phyloP scores from a whole-genome alignment of 108 stramenopile species.

The Pseudonitzschia multiseries region DNA sequence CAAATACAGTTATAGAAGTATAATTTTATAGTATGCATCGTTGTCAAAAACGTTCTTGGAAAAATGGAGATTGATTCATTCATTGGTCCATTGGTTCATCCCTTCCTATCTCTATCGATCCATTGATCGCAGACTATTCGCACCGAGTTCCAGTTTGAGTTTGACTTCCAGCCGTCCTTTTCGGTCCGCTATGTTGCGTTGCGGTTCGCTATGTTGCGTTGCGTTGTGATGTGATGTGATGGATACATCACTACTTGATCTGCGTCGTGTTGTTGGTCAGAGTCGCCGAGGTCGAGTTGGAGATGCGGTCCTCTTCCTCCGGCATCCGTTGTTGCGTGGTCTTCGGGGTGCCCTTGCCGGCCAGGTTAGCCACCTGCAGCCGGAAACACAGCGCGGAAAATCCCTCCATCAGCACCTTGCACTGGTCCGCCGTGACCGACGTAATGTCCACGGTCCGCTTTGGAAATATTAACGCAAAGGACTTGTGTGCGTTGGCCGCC shows the following conservation, averaged over 20 bases:
- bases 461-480: slow-evolving; percentile 86
- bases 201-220: too few relatives aligned
- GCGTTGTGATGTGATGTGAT: too few relatives aligned
- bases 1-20: too few relatives aligned
- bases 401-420: slow-evolving; percentile 91
- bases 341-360: slow-evolving; percentile 44
- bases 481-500: slow-evolving; percentile 88
- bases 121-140: background rate
- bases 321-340: slow-evolving; percentile 41
- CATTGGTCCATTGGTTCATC: too few relatives aligned
- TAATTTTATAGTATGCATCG: background rate
- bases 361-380: slow-evolving; percentile 83
- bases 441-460: slow-evolving; percentile 88
- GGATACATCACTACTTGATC: background rate
- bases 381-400: slow-evolving; percentile 87
- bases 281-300: slow-evolving; percentile 64
- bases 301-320: slow-evolving; percentile 56
- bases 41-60: background rate
- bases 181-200: too few relatives aligned
- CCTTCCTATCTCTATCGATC: background rate
- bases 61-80: too few relatives aligned
- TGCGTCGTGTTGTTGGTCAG: slow-evolving; percentile 58
- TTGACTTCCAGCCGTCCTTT: too few relatives aligned
- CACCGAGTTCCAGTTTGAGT: background rate
- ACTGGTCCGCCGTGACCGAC: slow-evolving; percentile 89